These are phyloP conservation scores for Plasmodium vinckei DNA, from an alignment of 169 alveolate species.

Conservation along the genomic window DNA sequence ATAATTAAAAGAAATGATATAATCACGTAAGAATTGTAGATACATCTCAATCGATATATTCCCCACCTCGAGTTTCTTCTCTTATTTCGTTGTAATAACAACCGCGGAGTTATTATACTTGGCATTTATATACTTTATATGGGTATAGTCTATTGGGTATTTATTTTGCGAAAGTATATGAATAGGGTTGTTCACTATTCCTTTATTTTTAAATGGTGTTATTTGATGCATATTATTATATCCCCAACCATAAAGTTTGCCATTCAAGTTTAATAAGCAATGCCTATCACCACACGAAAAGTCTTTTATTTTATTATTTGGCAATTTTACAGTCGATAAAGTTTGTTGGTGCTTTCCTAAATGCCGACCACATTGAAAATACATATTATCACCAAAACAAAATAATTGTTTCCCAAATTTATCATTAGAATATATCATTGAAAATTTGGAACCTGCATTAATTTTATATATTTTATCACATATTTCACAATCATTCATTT, in stretches of 20 bases:
- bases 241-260: constrained; percentile 72
- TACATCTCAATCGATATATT: too few species aligned
- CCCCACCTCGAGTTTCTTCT: too few species aligned
- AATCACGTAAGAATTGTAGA: too few species aligned
- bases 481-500: constrained; percentile 62
- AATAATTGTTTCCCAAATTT: constrained; percentile 67
- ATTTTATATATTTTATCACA: constrained; percentile 58
- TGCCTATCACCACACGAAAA: constrained; percentile 73
- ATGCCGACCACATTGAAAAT: constrained; percentile 74
- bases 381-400: constrained; percentile 73
- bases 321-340: constrained; percentile 70
- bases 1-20: too few species aligned
- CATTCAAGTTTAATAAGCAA: constrained; percentile 67
- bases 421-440: constrained; percentile 72
- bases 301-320: constrained; percentile 67
- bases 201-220: constrained; percentile 71
- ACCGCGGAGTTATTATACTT: constrained; percentile 55
- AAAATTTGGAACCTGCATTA: constrained; percentile 65
- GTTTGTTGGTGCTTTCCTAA: constrained; percentile 73
- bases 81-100: constrained; percentile 14
- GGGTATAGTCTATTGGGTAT: constrained; percentile 8
- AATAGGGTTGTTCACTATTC: constrained; percentile 48
- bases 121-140: constrained; percentile 70
- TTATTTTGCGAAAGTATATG: constrained; percentile 32
- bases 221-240: constrained; percentile 62